Conservation (phyloP, 345 rosid genomes). For the Mallotus nudiflorus region DNA sequence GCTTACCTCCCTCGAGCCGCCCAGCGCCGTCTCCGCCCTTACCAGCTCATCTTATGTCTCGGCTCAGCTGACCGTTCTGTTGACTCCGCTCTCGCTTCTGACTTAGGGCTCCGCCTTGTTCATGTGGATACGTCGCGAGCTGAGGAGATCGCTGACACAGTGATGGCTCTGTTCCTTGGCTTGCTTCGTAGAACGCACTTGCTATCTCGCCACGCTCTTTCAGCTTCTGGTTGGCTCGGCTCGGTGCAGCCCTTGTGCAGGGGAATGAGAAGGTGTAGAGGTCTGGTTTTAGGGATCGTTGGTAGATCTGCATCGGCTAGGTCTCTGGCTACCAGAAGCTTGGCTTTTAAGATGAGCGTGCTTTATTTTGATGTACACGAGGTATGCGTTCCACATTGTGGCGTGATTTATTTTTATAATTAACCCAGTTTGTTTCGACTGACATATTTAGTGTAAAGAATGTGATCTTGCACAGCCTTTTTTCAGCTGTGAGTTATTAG, state of each 20-base stretch:
- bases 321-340: slow-evolving; percentile 76
- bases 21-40: slow-evolving; percentile 93
- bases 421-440: neutral
- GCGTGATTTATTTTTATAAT: neutral
- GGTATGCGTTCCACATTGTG: slow-evolving; percentile 40
- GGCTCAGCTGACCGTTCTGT: slow-evolving; percentile 93
- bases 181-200: slow-evolving; percentile 90
- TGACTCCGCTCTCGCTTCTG: slow-evolving; percentile 88
- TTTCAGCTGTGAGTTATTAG: no score
- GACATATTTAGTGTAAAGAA: no score
- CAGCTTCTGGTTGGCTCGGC: slow-evolving; percentile 96
- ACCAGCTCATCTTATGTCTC: slow-evolving; percentile 91
- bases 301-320: slow-evolving; percentile 93
- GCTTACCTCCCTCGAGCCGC: slow-evolving; percentile 99
- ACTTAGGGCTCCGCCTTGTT: slow-evolving; percentile 86
- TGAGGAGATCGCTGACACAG: slow-evolving; percentile 96
- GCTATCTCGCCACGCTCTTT: slow-evolving; percentile 79
- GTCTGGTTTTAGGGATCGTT: slow-evolving; percentile 86
- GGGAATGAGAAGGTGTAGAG: slow-evolving; percentile 98
- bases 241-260: slow-evolving; percentile 90
- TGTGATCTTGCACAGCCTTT: no score
- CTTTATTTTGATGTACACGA: slow-evolving; percentile 83
- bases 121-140: slow-evolving; percentile 92
- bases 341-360: slow-evolving; percentile 97
- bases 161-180: slow-evolving; percentile 95